Percentiles rank a stretch among this genome's conserved stretches.
Conservation (phyloP, 345 rosid genomes). For the Cardamine resedifolia region DNA sequence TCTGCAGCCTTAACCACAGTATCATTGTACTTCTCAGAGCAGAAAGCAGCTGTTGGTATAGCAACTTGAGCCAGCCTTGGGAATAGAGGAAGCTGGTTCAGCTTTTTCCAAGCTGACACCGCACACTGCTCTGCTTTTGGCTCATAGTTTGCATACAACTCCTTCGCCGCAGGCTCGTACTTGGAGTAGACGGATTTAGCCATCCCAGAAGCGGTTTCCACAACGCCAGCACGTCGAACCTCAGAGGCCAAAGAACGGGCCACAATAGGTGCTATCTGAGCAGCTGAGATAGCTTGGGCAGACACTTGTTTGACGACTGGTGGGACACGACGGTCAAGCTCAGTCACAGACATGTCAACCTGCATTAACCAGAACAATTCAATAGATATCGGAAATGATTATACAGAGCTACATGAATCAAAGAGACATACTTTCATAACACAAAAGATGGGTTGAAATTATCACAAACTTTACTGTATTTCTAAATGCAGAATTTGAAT, state of each 20-base stretch:
- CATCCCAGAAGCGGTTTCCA: slow-evolving; percentile 64
- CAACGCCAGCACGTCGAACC: slow-evolving; percentile 64
- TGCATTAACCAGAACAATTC: slow-evolving; percentile 27
- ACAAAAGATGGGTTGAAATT: neutral
- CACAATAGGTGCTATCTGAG: slow-evolving; percentile 65
- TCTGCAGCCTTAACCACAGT: slow-evolving; percentile 65
- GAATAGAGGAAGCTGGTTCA: slow-evolving; percentile 77
- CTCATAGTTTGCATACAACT: slow-evolving; percentile 67
- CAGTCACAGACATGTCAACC: slow-evolving; percentile 71
- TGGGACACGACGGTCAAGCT: slow-evolving; percentile 65
- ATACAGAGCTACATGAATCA: neutral
- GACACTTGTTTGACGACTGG: slow-evolving; percentile 75
- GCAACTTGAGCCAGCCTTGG: slow-evolving; percentile 74
- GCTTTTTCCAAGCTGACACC: slow-evolving; percentile 74
- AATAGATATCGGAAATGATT: neutral
- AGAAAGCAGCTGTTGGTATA: slow-evolving; percentile 77
- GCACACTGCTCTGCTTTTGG: slow-evolving; percentile 86
- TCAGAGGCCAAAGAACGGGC: slow-evolving; percentile 67
- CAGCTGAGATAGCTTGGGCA: slow-evolving; percentile 63
- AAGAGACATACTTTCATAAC: neutral
- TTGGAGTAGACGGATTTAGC: slow-evolving; percentile 68
- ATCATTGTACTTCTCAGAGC: slow-evolving; percentile 77
- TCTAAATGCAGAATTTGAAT: neutral
- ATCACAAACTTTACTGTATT: neutral
- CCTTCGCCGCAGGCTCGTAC: slow-evolving; percentile 82